phyloP scores from a whole-genome alignment of 805 yeast species.

The Wickerhamomyces queroliae region DNA sequence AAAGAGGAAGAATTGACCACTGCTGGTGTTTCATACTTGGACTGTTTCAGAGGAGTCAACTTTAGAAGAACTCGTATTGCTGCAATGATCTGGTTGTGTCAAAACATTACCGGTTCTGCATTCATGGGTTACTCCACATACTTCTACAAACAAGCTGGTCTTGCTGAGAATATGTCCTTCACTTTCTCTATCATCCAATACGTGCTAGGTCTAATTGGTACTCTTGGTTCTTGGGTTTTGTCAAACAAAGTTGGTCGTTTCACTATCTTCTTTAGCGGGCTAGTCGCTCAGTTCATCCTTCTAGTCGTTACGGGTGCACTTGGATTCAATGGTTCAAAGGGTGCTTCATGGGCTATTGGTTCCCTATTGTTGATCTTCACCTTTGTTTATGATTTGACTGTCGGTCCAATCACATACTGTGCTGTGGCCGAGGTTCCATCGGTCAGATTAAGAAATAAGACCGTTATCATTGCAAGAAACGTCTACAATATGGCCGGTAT shows the following conservation, averaged over 20 bases:
- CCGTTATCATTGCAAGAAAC: conserved; percentile 29
- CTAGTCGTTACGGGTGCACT: conserved; percentile 23
- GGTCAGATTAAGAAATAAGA: conserved; percentile 32
- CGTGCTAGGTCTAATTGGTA: conserved; percentile 27
- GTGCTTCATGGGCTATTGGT: conserved; percentile 23
- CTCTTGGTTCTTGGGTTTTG: conserved; percentile 26
- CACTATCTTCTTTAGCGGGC: conserved; percentile 22
- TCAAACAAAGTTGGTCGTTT: conserved; percentile 27
- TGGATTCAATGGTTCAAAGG: conserved; percentile 11
- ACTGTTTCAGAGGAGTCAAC: conserved; percentile 40
- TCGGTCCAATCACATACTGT: conserved; percentile 36
- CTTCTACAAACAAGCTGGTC: conserved; percentile 44
- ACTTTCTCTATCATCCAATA: conserved; percentile 30
- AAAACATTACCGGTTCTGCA: conserved; percentile 41
- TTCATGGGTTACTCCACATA: conserved; percentile 42
- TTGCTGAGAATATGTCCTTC: conserved; percentile 35
- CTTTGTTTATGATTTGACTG: conserved; percentile 30
- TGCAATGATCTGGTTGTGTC: conserved; percentile 36
- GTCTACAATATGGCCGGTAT: conserved; percentile 27
- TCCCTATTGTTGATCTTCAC: conserved; percentile 24
- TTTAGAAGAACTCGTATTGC: conserved; percentile 38
- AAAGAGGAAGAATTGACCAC: conserved; percentile 20
- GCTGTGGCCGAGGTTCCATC: conserved; percentile 36
- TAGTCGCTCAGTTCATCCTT: conserved; percentile 7
- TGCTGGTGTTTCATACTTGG: conserved; percentile 27